Evolutionary conservation across 495 filamentous ascomycete genomes (phyloP).

Genomic region (Neurospora tetraspora): DNA sequence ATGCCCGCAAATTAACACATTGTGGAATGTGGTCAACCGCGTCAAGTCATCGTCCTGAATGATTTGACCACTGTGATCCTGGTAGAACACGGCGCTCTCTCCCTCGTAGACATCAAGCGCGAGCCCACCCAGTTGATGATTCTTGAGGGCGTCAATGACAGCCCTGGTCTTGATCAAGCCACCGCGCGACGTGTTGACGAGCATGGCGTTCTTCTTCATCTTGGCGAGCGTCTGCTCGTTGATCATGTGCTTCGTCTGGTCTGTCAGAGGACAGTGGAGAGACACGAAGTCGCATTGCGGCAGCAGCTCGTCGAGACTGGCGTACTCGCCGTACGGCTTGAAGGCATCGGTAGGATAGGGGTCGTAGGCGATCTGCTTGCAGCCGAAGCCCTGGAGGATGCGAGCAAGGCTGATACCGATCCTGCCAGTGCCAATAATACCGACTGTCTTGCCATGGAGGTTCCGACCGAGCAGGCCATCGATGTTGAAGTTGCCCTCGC

Average conservation of each 20-base stretch:
- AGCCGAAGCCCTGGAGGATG: slow-evolving; percentile 55
- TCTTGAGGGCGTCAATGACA: slow-evolving; percentile 52
- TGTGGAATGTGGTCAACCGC: slow-evolving; percentile 62
- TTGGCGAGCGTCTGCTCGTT: slow-evolving; percentile 38
- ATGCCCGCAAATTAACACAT: slow-evolving; percentile 57
- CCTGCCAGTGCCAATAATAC: slow-evolving; percentile 44
- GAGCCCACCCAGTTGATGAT: slow-evolving; percentile 40
- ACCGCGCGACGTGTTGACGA: slow-evolving; percentile 60
- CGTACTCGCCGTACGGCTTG: slow-evolving; percentile 40
- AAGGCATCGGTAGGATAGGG: slow-evolving; percentile 40
- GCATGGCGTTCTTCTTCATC: slow-evolving; percentile 51
- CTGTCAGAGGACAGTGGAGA: slow-evolving; percentile 55
- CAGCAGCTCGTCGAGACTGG: slow-evolving; percentile 47
- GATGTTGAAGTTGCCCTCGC: slow-evolving; percentile 62
- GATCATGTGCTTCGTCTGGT: slow-evolving; percentile 50
- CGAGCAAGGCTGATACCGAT: slow-evolving; percentile 42
- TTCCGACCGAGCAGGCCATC: slow-evolving; percentile 54
- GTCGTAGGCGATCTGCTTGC: slow-evolving; percentile 50
- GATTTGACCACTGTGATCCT: slow-evolving; percentile 55
- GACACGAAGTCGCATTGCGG: slow-evolving; percentile 47
- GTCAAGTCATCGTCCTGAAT: slow-evolving; percentile 59
- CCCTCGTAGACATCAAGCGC: slow-evolving; percentile 50
- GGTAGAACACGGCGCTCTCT: slow-evolving; percentile 49
- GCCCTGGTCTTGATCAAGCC: slow-evolving; percentile 50
- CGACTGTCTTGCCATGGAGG: slow-evolving; percentile 51